Evolutionary conservation across 495 filamentous ascomycete genomes (phyloP), one percentile per base, ranked within the genome.

Genomic region (Elaphomyces granulatus): DNA sequence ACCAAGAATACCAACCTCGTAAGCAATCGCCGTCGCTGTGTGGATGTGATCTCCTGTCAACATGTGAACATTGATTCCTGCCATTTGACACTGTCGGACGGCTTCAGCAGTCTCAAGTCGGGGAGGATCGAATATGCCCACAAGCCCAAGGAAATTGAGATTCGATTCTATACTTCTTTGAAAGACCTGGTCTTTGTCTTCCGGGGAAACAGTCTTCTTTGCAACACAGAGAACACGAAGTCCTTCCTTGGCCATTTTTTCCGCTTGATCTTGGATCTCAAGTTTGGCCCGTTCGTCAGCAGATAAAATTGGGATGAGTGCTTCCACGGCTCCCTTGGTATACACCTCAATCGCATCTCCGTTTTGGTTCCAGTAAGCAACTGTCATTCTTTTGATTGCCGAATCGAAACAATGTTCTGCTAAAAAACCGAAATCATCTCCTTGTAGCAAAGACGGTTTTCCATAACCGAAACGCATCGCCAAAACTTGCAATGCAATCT

Each of bases 351-450:
- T 45, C 0, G 54, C 47, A 1, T 48, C 36, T n/a, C n/a, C n/a
- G 6, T 21, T 19, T 2, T 41, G 17, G 12, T 59, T 55, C 1
- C 45, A 45, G 52, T 83, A 90, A 28, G 86, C 61, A 38, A 85
- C 81, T 17, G 81, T 79, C 83, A 90, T 90, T 38, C 78, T 72
- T 63, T 88, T 90, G 62, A 90, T 80, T 34, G 66, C 67, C 40
- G 77, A 82, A 52, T 90, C 83, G 41, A 90, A 90, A 4, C 81
- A 79, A 48, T 82, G 87, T 55, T 90, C 83, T 26, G 71, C 72
- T 12, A 77, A 54, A 45, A 83, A 75, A 36, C 70, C 64, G 67
- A 82, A 78, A 10, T 72, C 75, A 2, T 63, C 48, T 2, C 56
- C 50, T 31, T 67, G 61, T 9, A 77, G 54, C 1, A 68, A 46